phyloP scores from a whole-genome alignment of 2,329 filamentous ascomycete genomes.

The Sporothrix phasma region DNA sequence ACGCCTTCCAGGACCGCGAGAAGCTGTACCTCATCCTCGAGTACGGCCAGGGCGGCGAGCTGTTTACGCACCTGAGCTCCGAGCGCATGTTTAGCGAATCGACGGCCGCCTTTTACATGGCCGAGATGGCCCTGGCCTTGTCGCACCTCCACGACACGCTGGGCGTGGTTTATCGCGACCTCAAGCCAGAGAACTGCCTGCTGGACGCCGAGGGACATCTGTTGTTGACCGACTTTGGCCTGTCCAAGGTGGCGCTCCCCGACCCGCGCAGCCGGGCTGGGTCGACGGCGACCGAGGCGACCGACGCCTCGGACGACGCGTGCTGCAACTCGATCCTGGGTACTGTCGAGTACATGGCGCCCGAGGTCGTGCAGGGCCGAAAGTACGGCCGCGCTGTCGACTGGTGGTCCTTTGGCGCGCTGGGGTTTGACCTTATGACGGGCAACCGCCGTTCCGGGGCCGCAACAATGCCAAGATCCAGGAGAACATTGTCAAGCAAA shows the following conservation, averaged over 20 bases:
- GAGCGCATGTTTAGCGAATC: conserved; percentile 93
- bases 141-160: conserved; percentile 87
- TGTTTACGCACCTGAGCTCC: conserved; percentile 88
- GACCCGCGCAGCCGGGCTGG: conserved; percentile 33
- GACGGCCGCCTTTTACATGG: conserved; percentile 94
- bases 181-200: conserved; percentile 97
- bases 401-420: conserved; percentile 95
- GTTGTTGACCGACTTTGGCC: conserved; percentile 88
- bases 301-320: conserved; percentile 26
- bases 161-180: conserved; percentile 89
- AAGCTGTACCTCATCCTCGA: conserved; percentile 96
- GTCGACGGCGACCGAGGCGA: conserved; percentile 6
- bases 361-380: conserved; percentile 79
- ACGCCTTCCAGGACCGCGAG: conserved; percentile 96
- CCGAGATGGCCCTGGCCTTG: conserved; percentile 89
- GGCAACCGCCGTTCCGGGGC: conserved; percentile 80
- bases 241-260: conserved; percentile 78
- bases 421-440: conserved; percentile 87
- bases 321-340: conserved; percentile 93
- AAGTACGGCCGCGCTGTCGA: conserved; percentile 92
- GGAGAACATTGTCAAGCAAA: conserved; percentile 90
- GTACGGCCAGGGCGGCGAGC: conserved; percentile 91
- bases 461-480: conserved; percentile 91
- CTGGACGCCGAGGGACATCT: conserved; percentile 86
- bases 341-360: conserved; percentile 98